Evolutionary conservation across 164 flowering plant genomes (phyloP).

Genomic region (Stephania japonica): DNA sequence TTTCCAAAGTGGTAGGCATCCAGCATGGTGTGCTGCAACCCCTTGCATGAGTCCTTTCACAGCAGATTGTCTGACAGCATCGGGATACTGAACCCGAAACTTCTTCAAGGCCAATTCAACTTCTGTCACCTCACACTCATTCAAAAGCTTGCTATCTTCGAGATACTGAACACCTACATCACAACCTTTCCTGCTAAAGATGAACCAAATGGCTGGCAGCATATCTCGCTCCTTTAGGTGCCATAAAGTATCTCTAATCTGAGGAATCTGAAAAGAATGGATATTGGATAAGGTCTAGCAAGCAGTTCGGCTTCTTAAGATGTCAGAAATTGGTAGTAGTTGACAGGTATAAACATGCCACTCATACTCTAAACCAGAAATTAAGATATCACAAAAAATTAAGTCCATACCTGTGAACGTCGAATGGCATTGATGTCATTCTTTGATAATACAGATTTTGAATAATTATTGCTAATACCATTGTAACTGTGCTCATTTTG

Average conservation of each 20-base stretch:
- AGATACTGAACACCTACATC: constrained; percentile 92
- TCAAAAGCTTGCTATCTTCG: constrained; percentile 64
- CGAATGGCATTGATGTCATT: constrained; percentile 63
- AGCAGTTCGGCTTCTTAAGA: background rate
- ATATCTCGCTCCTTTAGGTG: constrained; percentile 73
- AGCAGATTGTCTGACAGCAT: constrained; percentile 81
- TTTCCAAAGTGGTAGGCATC: constrained; percentile 94
- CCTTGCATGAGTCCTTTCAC: constrained; percentile 79
- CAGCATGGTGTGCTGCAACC: constrained; percentile 97
- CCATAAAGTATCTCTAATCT: constrained; percentile 68
- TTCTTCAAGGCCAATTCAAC: constrained; percentile 80
- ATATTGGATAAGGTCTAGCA: background rate
- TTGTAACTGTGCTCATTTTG: constrained; percentile 27
- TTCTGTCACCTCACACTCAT: constrained; percentile 76
- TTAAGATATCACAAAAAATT: background rate
- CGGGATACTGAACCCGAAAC: constrained; percentile 72
- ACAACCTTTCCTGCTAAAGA: constrained; percentile 95
- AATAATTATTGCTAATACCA: constrained; percentile 20
- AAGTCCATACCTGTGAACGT: constrained; percentile 69
- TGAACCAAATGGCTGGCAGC: constrained; percentile 98
- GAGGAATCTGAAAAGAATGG: constrained; percentile 60
- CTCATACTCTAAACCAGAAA: background rate
- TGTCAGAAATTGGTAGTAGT: background rate
- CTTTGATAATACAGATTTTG: constrained; percentile 50
- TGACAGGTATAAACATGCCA: background rate